Percentiles rank a stretch among this genome's conserved stretches.
Evolutionary conservation across 192 early-diverging fungal genomes (phyloP).

Genomic region (Backusella sp.): DNA sequence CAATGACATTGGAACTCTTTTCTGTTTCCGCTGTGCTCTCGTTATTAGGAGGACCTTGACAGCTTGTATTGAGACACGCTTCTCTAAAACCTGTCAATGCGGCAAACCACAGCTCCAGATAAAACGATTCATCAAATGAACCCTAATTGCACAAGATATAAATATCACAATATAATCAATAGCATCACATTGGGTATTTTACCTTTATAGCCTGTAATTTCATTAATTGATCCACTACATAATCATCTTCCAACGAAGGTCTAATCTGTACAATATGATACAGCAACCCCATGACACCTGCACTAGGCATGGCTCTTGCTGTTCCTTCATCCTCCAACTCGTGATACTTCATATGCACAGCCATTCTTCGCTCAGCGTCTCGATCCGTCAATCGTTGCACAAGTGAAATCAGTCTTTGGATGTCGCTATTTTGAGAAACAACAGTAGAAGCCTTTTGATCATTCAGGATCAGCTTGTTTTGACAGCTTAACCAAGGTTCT

Average conservation of each 20-base stretch:
- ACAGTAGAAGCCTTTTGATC: conserved; percentile 10
- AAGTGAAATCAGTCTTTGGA: conserved; percentile 28
- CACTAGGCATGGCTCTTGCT: conserved; percentile 42
- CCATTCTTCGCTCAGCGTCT: conserved; percentile 27
- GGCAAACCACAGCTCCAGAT: conserved; percentile 41
- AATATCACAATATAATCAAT: too few species aligned
- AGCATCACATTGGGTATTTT: neutral
- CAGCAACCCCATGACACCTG: conserved; percentile 35
- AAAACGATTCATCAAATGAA: conserved; percentile 42
- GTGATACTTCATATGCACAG: conserved; percentile 41
- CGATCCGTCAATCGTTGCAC: conserved; percentile 30
- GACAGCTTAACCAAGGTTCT: conserved; percentile 28
- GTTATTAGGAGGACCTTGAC: neutral
- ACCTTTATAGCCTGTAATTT: conserved; percentile 39
- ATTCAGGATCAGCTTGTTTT: neutral
- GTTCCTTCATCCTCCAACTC: conserved; percentile 45
- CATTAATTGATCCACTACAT: conserved; percentile 31
- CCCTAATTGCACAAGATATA: conserved; percentile 17
- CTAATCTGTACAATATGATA: conserved; percentile 41
- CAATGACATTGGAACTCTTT: conserved; percentile 15
- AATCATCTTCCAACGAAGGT: conserved; percentile 30
- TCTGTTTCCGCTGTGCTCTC: neutral
- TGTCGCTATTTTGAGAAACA: conserved; percentile 15
- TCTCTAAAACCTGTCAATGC: conserved; percentile 44
- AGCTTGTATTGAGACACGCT: conserved; percentile 27